These are phyloP conservation scores for Aspergillus floridensis DNA, from an alignment of 2,329 filamentous ascomycete genomes.

Conservation along the genomic window DNA sequence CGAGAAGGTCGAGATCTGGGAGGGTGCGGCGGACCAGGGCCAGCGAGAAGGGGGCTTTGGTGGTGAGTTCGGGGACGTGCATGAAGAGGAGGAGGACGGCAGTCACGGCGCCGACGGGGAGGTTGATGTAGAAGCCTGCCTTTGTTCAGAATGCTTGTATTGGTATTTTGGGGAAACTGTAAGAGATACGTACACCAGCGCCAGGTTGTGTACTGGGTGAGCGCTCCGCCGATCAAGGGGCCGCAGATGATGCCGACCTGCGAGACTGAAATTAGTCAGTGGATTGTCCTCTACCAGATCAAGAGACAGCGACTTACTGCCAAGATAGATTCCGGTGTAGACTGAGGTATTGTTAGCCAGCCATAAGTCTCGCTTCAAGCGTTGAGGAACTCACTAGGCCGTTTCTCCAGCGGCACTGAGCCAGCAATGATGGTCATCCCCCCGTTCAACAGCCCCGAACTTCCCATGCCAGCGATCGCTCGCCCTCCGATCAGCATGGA, in stretches of 20 bases:
- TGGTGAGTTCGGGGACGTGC: background rate
- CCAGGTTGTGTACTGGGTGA: slow-evolving; percentile 48
- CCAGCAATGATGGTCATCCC: slow-evolving; percentile 26
- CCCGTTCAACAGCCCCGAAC: slow-evolving; percentile 33
- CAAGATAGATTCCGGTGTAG: background rate
- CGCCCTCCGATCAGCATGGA: slow-evolving; percentile 41
- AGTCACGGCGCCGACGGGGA: too few species aligned
- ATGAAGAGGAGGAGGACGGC: too few species aligned
- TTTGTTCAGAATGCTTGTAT: too few species aligned
- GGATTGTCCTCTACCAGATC: too few species aligned
- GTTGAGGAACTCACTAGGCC: background rate
- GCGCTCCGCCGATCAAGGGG: slow-evolving; percentile 49
- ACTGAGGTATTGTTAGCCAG: too few species aligned
- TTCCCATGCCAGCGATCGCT: slow-evolving; percentile 38
- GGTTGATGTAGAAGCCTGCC: too few species aligned
- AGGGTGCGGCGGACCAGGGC: background rate
- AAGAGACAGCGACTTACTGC: background rate
- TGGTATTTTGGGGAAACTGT: too few species aligned
- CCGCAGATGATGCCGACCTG: slow-evolving; percentile 27
- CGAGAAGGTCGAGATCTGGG: background rate
- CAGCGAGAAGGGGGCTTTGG: background rate
- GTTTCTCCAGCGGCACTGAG: background rate
- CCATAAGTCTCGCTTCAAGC: too few species aligned
- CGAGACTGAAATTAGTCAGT: background rate
- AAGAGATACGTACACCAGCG: slow-evolving; percentile 48